These are phyloP conservation scores for Sporisorium sorghi DNA, from an alignment of 1,284 basidiomycete genomes.

Conservation along the genomic window DNA sequence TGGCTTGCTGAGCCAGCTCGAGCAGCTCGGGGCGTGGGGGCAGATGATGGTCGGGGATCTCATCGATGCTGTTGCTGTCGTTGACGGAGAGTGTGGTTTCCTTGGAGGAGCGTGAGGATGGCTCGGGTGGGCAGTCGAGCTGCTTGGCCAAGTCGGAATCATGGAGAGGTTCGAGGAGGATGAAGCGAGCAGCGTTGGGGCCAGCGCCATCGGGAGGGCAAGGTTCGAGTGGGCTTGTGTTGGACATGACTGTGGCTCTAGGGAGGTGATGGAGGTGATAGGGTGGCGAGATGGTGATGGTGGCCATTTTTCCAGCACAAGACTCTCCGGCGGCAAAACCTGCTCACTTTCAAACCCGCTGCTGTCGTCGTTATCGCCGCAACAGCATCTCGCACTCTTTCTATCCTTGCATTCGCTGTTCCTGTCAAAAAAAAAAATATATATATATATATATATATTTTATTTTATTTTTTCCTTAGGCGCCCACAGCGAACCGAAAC, in stretches of 20 bases:
- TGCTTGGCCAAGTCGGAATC: slow-evolving; percentile 23
- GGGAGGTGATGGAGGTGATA: not conserved
- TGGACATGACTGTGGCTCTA: slow-evolving; percentile 21
- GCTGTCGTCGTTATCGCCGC: too few relatives aligned
- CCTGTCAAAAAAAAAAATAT: not conserved
- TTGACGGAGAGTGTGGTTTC: slow-evolving; percentile 8
- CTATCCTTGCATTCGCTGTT: too few relatives aligned
- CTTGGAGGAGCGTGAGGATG: slow-evolving; percentile 20
- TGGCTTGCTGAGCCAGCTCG: slow-evolving; percentile 15
- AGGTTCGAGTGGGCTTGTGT: slow-evolving; percentile 39
- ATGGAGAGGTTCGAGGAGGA: slow-evolving; percentile 34
- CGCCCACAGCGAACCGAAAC: too few relatives aligned
- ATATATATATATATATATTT: too few relatives aligned
- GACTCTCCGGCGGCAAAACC: too few relatives aligned
- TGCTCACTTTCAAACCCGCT: too few relatives aligned
- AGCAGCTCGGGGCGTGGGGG: slow-evolving; percentile 37
- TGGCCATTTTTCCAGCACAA: not conserved
- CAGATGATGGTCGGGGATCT: slow-evolving; percentile 31
- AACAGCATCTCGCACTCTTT: too few relatives aligned
- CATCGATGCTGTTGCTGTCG: slow-evolving; percentile 18
- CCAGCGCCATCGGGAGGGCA: slow-evolving; percentile 35
- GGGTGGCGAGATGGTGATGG: not conserved
- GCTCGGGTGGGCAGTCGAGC: not conserved
- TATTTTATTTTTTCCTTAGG: too few relatives aligned
- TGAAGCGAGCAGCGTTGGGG: slow-evolving; percentile 8